Percentiles rank a stretch among this genome's conserved stretches.
These are phyloP conservation scores for Corylus heterophylla DNA, from an alignment of 306 rosid genomes.

Conservation along the genomic window DNA sequence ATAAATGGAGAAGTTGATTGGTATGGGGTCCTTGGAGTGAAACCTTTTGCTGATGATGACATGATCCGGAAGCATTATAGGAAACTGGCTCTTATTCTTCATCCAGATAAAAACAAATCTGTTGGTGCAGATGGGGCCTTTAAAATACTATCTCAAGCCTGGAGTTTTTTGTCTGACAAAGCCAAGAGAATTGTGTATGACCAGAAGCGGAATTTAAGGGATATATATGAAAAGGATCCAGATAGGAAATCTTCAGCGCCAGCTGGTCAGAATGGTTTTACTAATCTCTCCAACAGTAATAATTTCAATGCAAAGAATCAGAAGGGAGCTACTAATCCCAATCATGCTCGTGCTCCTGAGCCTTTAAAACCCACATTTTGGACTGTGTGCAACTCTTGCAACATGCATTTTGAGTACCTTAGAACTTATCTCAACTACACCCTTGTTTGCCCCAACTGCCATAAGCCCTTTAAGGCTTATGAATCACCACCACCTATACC, in stretches of 20 bases:
- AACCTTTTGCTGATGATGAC: constrained; percentile 53
- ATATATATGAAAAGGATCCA: constrained; percentile 18
- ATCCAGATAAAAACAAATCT: constrained; percentile 83
- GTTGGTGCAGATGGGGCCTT: constrained; percentile 81
- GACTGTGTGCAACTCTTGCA: constrained; percentile 65
- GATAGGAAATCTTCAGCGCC: constrained; percentile 31
- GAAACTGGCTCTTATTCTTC: constrained; percentile 58
- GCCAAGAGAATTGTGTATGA: constrained; percentile 44
- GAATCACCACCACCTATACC: constrained; percentile 48
- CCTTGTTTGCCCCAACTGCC: constrained; percentile 54
- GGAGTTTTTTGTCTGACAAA: constrained; percentile 61
- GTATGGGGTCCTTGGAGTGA: constrained; percentile 74
- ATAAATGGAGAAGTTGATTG: constrained; percentile 56
- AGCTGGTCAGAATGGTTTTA: constrained; percentile 39
- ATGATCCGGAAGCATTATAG: constrained; percentile 57
- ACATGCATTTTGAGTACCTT: constrained; percentile 56
- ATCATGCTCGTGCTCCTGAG: constrained; percentile 28
- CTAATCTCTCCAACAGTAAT: constrained; percentile 25
- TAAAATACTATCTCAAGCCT: constrained; percentile 63
- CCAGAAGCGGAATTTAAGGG: constrained; percentile 30
- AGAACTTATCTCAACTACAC: constrained; percentile 31
- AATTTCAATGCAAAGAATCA: constrained; percentile 30
- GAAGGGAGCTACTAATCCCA: constrained; percentile 30
- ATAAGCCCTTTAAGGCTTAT: constrained; percentile 47
- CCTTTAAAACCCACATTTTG: constrained; percentile 57